Base-by-base conservation (phyloP, 1,284 basidiomycete genomes). In the Apiotrichum siamense region DNA sequence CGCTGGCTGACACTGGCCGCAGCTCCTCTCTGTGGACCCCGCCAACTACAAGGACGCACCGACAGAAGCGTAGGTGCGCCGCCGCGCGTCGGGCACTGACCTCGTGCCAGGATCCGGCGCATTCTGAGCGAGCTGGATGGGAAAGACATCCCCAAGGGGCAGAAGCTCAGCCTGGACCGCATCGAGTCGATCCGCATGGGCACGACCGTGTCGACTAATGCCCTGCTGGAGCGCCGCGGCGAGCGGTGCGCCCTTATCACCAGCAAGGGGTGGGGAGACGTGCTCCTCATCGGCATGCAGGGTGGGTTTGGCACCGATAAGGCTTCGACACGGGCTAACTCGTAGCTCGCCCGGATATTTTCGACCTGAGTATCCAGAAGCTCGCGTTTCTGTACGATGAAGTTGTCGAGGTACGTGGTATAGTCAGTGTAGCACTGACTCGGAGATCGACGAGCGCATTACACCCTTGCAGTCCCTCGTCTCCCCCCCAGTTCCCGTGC, bases 1-100 rank as follows among this genome's bases (percentile, higher is more conserved):
- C 48, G 21, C 47, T 15, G 7, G 23, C 32, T 51, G 36, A 44
- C 17, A 4, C 26, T 42, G 33, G 18, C 18, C 13, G 17, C 46
- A 93, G 71, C 81, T 93, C 3, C 74, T 93, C 43, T 92, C 89
- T 0, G 86, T 89, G 66, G 89, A 89, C 73, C 83, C 86, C 0
- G 77, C 76, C 20, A 96, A 96, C 70, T 98, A 98, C 74, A 73
- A 77, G 3, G 94, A 98, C 76, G 94, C 94, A 0, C 94, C 94
- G 0, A 92, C 88, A 15, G 68, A 70, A 51, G 66, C 57, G 60
- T 64, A 12, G 54, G 58, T 46, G 27, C 13, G 7, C 7, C 10
- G 0, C 17, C 11, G 9, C 1, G n/a, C 6, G 5, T 18, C 11
- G 11, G 29, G 15, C 0, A 41, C 31, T 44, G 29, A 23, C 44